Base-by-base conservation (phyloP, 2,329 filamentous ascomycete species). In the Akanthomyces lecanii region DNA sequence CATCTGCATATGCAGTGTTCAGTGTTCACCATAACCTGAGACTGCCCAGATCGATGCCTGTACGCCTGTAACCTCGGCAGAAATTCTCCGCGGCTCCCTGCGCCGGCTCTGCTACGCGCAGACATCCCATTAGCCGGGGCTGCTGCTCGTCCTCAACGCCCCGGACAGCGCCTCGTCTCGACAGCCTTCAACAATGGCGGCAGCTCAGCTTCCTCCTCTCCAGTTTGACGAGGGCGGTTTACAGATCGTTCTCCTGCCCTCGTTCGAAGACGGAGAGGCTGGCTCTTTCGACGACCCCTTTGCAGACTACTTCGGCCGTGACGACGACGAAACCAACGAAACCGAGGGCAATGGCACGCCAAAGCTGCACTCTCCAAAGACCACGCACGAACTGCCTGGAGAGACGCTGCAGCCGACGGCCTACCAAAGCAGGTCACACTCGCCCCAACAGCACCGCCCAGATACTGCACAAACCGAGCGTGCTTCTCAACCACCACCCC, bases 181-280 rank as follows among this genome's bases (percentile, higher is more conserved):
- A 58, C 55, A 23, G 11, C n/a, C 47, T 28, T 53, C 45, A 48
- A 56, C 50, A 47, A 56, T 64, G 62, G 51, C 58, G 16, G 58
- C 63, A 21, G 50, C 64, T 7, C 57, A 65, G 47, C 62, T 65
- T 28, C 64, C 64, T 6, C 64, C 64, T 25, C 59, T 65, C 16
- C 53, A 64, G 14, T 64, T 65, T 42, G 64, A 64, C 6, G 54
- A 61, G 7, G 62, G 62, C 23, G 53, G 52, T 12, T 58, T 65
- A 1, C 62, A 63, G 23, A 62, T 65, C 16, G 63, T 56, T 54
- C 54, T 65, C 33, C 44, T 64, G n/a, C 55, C 61, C n/a, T 44
- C 54, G 23, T 38, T 53, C 12, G 54, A 58, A 4, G 54, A 63
- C 11, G 47, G 56, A 18, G 60, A 62, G 25, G 30, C 40, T 30